Base-by-base conservation (phyloP, 1,284 basidiomycete genomes). In the Ceratobasidium papillatum region DNA sequence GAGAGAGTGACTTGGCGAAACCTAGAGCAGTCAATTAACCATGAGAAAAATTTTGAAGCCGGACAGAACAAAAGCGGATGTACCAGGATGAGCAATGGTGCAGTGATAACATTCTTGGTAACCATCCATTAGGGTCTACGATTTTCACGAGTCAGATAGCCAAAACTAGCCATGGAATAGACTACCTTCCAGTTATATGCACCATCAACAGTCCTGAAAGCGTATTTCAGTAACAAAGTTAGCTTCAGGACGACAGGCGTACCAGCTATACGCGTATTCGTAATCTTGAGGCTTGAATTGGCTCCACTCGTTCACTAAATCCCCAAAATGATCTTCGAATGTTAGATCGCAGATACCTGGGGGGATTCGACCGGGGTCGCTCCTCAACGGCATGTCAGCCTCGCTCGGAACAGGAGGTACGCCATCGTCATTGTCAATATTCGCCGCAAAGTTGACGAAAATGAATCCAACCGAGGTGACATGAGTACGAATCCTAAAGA, bases 31-130 rank as follows among this genome's bases (percentile, higher is more conserved):
- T 25, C 4, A 34, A 30, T 3, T 43, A 25, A 27, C 32, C 14
- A 3, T 38, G 25, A 34, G 25, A 9, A 38, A 2, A n/a, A 38
- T 2, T 2, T 25, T 25, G 36, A 25, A 19, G 49, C 27, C 12
- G 11, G 3, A 69, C 66, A 9, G 19, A 9, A 17, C 45, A 12
- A 47, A 12, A 47, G 8, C 9, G 19, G 45, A 47, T 19, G 45
- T n/a, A 69, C 78, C 78, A 19, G 79, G 79, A 74, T 80, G 79
- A 7, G 76, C 78, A 51, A 79, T 77, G 38, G 58, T 69, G 73
- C 79, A 80, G 38, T 79, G 78, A 63, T 79, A 79, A 58, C 79
- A 80, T 45, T 80, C 79, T 73, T 80, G 78, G 69, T 80, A 80
- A 19, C 79, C 79, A 65, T 80, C 80, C 77, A 79, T 79, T 1